Evolutionary conservation across 805 yeast genomes (phyloP).

Genomic region (Ogataea trehaloabstinens): DNA sequence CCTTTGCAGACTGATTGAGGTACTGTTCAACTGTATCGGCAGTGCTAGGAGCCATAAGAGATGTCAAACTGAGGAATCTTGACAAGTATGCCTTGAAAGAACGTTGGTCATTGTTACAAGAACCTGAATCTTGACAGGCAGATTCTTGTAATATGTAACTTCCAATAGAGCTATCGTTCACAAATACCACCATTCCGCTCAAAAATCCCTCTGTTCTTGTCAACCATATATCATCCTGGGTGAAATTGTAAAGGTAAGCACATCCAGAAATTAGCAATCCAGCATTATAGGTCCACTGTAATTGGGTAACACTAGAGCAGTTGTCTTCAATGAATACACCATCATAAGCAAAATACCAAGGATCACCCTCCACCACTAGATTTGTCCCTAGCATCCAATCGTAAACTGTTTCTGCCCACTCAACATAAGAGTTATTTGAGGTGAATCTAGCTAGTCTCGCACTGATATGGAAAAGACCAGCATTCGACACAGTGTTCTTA

Average conservation of each 20-base stretch:
- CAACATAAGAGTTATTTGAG: slow-evolving; percentile 66
- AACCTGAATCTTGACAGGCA: slow-evolving; percentile 66
- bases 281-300: slow-evolving; percentile 85
- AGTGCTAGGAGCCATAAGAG: slow-evolving; percentile 64
- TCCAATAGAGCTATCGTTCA: slow-evolving; percentile 36
- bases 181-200: slow-evolving; percentile 55
- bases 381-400: slow-evolving; percentile 68
- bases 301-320: slow-evolving; percentile 57
- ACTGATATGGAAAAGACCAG: slow-evolving; percentile 81
- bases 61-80: slow-evolving; percentile 71
- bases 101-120: slow-evolving; percentile 85
- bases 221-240: slow-evolving; percentile 65
- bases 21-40: slow-evolving; percentile 35
- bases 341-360: slow-evolving; percentile 57
- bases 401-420: slow-evolving; percentile 73
- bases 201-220: slow-evolving; percentile 56
- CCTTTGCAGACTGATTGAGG: slow-evolving; percentile 53
- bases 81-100: slow-evolving; percentile 86
- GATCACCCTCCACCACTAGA: slow-evolving; percentile 42
- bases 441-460: slow-evolving; percentile 86
- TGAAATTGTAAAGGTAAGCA: slow-evolving; percentile 76
- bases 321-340: slow-evolving; percentile 61
- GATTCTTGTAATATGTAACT: slow-evolving; percentile 67
- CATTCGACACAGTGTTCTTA: slow-evolving; percentile 89
- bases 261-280: slow-evolving; percentile 77